Percentiles rank a stretch among this genome's conserved stretches.
phyloP scores from a whole-genome alignment of 208 protist species.

The Trypanosoma melophagium region DNA sequence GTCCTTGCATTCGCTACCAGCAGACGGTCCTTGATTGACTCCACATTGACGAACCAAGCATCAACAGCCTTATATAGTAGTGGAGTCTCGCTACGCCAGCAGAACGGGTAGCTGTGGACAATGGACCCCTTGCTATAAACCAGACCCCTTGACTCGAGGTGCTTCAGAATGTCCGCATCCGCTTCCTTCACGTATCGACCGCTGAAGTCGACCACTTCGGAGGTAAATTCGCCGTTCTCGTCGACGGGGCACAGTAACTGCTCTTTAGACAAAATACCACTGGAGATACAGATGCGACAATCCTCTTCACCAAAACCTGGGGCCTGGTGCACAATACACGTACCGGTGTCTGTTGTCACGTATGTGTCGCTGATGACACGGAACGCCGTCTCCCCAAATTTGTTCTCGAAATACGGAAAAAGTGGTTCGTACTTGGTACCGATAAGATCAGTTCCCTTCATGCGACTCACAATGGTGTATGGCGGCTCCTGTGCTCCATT shows the following conservation, averaged over 20 bases:
- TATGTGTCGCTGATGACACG: constrained; percentile 95
- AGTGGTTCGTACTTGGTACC: constrained; percentile 95
- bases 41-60: constrained; percentile 99
- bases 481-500: constrained; percentile 30
- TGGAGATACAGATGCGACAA: constrained; percentile 95
- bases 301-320: constrained; percentile 99
- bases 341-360: constrained; percentile 97
- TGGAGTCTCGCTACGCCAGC: constrained; percentile 99
- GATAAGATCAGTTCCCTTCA: constrained; percentile 89
- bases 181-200: constrained; percentile 98
- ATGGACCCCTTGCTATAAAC: constrained; percentile 90
- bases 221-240: constrained; percentile 96
- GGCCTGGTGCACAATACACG: constrained; percentile 99
- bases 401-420: constrained; percentile 96
- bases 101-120: constrained; percentile 99
- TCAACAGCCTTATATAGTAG: constrained; percentile 98
- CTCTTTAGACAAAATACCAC: constrained; percentile 93
- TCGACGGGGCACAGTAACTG: constrained; percentile 97
- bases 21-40: constrained; percentile 94
- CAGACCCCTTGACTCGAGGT: constrained; percentile 91
- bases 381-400: constrained; percentile 81
- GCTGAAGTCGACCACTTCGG: constrained; percentile 94
- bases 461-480: constrained; percentile 76
- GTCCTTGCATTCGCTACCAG: constrained; percentile 94
- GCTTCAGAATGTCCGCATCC: constrained; percentile 94